Evolutionary conservation across 2,329 filamentous ascomycete species (phyloP), one percentile per base, ranked within the genome.

Genomic region (Diaporthe nobilis): DNA sequence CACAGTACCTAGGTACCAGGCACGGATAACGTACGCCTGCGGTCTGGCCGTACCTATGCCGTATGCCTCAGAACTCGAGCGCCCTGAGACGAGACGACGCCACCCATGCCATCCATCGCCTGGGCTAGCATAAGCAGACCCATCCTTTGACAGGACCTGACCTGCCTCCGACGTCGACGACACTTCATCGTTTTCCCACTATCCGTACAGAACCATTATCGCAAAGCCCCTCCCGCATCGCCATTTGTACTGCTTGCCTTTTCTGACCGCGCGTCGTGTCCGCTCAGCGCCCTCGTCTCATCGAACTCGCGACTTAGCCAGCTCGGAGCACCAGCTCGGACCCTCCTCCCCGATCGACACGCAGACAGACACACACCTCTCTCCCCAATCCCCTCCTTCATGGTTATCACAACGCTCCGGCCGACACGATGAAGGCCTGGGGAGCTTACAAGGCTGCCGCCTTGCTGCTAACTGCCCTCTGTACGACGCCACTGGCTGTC

Each of bases 381-480:
- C 34, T 13, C 47, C 6, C 51, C 55, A 20, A 49, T 51, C 31
- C 58, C 67, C 67, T 71, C 76, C 82, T 89, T 88, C 83, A 88
- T 88, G 87, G 85, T 82, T 81, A 78, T 78, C 79, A 80, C 81
- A 76, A 77, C 74, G 79, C 77, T 75, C 77, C 73, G 80, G 76
- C 78, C 79, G 82, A 85, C 85, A 89, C 85, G 84, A 91, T 91
- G 90, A 91, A 87, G 87, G 85, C 86, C 81, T 83, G 85, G 84
- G 85, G 84, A 81, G 83, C 82, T 82, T 79, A 83, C 82, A 86
- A 84, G 85, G 85, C 85, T 79, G 84, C 85, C 80, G 85, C 86
- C 82, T 85, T 92, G 82, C 83, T 91, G 82, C 85, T 91, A 83
- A 88, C 87, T 76, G 80, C 81, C 76, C 79, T 85, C 71, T 85